A percentile compares a stretch with the other conserved stretches of the same genome.
Conservation (phyloP, 2,329 filamentous ascomycete species). For the Zasmidium cellare region DNA sequence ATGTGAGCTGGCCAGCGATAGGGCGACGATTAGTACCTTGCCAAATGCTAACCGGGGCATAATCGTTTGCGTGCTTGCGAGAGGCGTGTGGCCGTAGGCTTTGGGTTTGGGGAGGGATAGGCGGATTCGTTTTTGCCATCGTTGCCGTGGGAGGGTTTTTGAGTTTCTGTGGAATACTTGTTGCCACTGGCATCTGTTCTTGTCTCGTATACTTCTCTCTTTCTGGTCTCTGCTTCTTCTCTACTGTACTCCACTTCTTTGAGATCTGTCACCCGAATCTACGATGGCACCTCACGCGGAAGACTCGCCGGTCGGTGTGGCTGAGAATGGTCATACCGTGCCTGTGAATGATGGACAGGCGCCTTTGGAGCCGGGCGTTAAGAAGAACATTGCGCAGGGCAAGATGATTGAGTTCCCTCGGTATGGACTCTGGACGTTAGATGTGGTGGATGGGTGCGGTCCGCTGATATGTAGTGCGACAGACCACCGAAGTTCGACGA, state of each 20-base stretch:
- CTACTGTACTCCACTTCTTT: not conserved
- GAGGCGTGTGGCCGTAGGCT: too few relatives aligned
- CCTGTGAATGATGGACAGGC: conserved; percentile 32
- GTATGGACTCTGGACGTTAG: conserved; percentile 13
- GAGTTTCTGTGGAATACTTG: not conserved
- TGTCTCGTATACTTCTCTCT: not conserved
- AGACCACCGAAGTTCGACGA: conserved; percentile 37
- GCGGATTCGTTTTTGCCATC: not conserved
- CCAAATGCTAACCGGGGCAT: too few relatives aligned
- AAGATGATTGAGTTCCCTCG: conserved; percentile 32
- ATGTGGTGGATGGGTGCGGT: not conserved
- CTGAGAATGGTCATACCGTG: conserved; percentile 27
- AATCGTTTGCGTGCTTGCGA: too few relatives aligned
- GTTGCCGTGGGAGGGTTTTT: not conserved
- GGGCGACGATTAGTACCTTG: not conserved
- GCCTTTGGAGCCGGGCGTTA: conserved; percentile 34
- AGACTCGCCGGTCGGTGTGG: conserved; percentile 17
- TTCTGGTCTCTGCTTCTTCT: too few relatives aligned
- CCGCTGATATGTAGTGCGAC: not conserved
- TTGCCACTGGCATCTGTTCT: not conserved
- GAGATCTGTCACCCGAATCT: not conserved
- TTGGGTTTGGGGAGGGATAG: not conserved
- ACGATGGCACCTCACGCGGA: conserved; percentile 37
- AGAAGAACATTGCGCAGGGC: conserved; percentile 32
- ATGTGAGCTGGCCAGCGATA: not conserved